Base-by-base conservation (phyloP, 2,329 filamentous ascomycete genomes). In the Aspergillus sp. region DNA sequence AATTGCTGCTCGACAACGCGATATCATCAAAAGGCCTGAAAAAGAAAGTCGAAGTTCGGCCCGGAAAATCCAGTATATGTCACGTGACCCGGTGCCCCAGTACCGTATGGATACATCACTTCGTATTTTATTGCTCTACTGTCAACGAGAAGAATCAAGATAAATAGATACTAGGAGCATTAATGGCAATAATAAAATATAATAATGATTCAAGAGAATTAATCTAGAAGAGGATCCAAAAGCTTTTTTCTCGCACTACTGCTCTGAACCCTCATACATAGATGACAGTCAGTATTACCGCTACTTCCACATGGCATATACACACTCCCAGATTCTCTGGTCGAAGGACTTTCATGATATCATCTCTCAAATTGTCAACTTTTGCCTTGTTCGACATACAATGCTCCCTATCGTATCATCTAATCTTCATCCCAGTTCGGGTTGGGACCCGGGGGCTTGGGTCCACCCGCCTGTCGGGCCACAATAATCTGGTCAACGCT, bases 401-500 rank as follows among this genome's bases (percentile, higher is more conserved):
- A 35, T 12, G 12, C 27, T 9, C 19, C 19, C 19, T 37, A 37
- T 46, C 38, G 26, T 35, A 49, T 47, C 46, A 50, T 56, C 62
- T 69, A 76, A 61, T 86, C 82, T 60, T 85, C 79, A 65, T 85
- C 82, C 82, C 82, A 84, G 62, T 81, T 81, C 37, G 90, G 86
- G 72, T 96, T 96, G 56, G 90, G 93, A 37, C 87, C 90, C 28
- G 93, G 93, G 44, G 91, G 91, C 79, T 98, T 98, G 19, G 94
- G 93, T 32, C 93, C 93, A 63, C 93, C 93, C 38, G 94, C 93
- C 74, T 97, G 93, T 72, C 91, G 83, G 51, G 94, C 90, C 45
- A 98, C 93, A 65, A 98, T 98, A 64, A 98, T 98, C 74, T 98
- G 94, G 70, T 98, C 93, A 33, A 98, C 93, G 38, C 90, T 95